Evolutionary conservation across 768 basidiomycete species (phyloP).

Genomic region (Austroboletus eburneus): DNA sequence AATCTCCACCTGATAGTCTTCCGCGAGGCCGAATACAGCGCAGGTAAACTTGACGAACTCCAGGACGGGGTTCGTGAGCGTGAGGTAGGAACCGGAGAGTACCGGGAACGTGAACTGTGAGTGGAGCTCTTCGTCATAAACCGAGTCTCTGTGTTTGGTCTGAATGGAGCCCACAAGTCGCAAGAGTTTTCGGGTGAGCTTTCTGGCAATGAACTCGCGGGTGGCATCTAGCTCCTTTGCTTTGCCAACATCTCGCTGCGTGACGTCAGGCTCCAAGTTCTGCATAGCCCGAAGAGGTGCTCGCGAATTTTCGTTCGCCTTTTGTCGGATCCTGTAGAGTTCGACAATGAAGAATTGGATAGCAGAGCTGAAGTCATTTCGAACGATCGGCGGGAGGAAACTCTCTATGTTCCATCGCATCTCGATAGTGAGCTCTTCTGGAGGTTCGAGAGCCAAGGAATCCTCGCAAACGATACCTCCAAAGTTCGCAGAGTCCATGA

Average conservation of each 20-base stretch:
- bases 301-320: conserved; percentile 52
- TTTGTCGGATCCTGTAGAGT: conserved; percentile 70
- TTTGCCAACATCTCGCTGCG: conserved; percentile 65
- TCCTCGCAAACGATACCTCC: conserved; percentile 86
- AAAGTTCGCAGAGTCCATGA: conserved; percentile 94
- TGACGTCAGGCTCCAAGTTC: conserved; percentile 57
- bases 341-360: conserved; percentile 84
- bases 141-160: conserved; percentile 56
- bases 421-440: conserved; percentile 65
- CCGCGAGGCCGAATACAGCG: conserved; percentile 74
- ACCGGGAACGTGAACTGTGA: conserved; percentile 75
- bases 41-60: conserved; percentile 88
- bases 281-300: conserved; percentile 72
- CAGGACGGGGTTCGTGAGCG: conserved; percentile 72
- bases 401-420: conserved; percentile 92
- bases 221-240: conserved; percentile 63
- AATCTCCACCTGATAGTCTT: conserved; percentile 81
- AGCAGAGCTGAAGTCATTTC: conserved; percentile 66
- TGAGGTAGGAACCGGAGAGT: conserved; percentile 82
- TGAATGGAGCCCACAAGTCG: conserved; percentile 60
- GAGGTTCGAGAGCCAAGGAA: conserved; percentile 62
- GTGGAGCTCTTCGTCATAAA: conserved; percentile 48
- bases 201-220: conserved; percentile 72
- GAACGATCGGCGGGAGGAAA: conserved; percentile 83
- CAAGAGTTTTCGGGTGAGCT: conserved; percentile 78